These are phyloP conservation scores for Hevea brasiliensis DNA, from an alignment of 345 rosid genomes.

Conservation along the genomic window DNA sequence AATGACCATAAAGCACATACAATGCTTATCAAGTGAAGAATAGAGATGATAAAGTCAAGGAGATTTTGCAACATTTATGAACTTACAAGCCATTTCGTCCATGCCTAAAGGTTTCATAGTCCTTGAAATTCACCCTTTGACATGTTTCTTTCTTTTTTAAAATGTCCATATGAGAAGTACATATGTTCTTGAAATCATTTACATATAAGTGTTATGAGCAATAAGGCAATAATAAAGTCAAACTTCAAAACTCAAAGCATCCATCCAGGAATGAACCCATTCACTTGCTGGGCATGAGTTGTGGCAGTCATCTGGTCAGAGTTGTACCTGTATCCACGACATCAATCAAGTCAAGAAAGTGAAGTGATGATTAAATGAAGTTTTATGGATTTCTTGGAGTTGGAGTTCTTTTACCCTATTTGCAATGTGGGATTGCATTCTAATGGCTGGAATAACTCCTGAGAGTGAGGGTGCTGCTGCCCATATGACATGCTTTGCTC, in stretches of 20 bases:
- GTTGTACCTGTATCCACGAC: slow-evolving; percentile 48
- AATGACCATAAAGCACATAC: no score
- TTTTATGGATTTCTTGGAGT: not conserved
- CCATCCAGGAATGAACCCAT: slow-evolving; percentile 96
- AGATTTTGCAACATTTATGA: slow-evolving; percentile 21
- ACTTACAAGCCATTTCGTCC: slow-evolving; percentile 13
- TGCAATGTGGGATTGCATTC: slow-evolving; percentile 96
- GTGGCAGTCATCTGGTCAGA: slow-evolving; percentile 61
- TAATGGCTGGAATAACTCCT: slow-evolving; percentile 70
- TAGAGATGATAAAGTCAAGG: not conserved
- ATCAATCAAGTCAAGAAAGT: not conserved
- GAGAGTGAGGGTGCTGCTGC: slow-evolving; percentile 67
- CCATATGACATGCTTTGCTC: slow-evolving; percentile 66
- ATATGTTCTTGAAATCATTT: slow-evolving; percentile 36
- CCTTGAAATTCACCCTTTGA: no score
- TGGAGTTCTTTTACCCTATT: slow-evolving; percentile 60
- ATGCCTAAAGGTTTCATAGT: slow-evolving; percentile 1
- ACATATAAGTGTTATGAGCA: slow-evolving; percentile 22
- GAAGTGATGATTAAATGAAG: no score
- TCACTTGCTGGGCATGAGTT: slow-evolving; percentile 60
- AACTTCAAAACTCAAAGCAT: slow-evolving; percentile 60
- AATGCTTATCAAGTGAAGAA: not conserved
- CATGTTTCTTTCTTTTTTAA: no score
- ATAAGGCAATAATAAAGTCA: not conserved
- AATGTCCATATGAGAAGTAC: not conserved